Conservation (phyloP, 2,329 filamentous ascomycete genomes). For the Colletotrichum musicola region DNA sequence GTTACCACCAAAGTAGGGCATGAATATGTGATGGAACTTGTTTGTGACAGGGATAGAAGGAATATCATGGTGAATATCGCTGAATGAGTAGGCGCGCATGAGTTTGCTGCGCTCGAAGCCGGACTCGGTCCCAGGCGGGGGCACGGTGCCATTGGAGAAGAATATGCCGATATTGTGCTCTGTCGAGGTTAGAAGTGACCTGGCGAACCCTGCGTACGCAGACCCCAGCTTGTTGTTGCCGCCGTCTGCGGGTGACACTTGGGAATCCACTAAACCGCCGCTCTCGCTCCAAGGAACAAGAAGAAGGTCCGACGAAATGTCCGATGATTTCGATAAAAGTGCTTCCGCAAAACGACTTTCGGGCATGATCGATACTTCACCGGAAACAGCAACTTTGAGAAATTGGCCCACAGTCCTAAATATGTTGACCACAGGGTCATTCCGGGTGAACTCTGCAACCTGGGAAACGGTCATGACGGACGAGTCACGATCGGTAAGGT, state of each 20-base stretch:
- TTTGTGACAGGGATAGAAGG: constrained; percentile 69
- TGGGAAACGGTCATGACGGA: constrained; percentile 88
- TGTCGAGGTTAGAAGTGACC: constrained; percentile 72
- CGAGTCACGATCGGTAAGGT: constrained; percentile 85
- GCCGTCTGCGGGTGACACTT: constrained; percentile 23
- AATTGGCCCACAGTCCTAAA: constrained; percentile 73
- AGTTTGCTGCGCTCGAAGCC: constrained; percentile 53
- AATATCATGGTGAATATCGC: constrained; percentile 65
- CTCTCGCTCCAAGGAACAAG: constrained; percentile 86
- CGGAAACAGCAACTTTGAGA: constrained; percentile 80
- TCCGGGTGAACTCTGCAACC: constrained; percentile 72
- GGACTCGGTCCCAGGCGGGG: constrained; percentile 54
- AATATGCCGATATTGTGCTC: constrained; percentile 81
- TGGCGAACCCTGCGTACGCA: constrained; percentile 80
- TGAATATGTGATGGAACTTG: constrained; percentile 84
- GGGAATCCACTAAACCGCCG: constrained; percentile 63
- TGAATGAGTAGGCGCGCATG: constrained; percentile 68
- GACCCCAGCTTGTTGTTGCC: constrained; percentile 52
- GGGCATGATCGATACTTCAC: constrained; percentile 78
- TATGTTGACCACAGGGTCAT: constrained; percentile 84
- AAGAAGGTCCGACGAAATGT: constrained; percentile 75
- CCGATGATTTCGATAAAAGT: constrained; percentile 71
- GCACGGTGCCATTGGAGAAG: constrained; percentile 75
- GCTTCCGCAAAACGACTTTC: constrained; percentile 79
- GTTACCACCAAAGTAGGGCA: constrained; percentile 86